Percentiles rank a stretch among this genome's conserved stretches.
phyloP scores from a whole-genome alignment of 176 grass and related monocot genomes.

The Lolium multiflorum region DNA sequence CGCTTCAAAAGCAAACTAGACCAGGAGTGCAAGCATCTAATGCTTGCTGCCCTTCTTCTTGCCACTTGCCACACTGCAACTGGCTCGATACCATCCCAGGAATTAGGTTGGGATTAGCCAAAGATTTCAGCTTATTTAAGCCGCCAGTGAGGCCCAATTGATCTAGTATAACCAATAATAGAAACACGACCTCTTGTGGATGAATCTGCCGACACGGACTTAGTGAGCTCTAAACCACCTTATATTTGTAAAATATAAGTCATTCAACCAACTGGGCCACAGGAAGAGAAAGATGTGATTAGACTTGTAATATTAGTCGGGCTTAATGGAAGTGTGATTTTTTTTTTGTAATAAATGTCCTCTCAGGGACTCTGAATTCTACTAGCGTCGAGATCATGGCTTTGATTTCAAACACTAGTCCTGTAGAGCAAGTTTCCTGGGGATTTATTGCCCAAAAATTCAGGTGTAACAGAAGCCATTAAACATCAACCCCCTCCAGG shows the following conservation, averaged over 20 bases:
- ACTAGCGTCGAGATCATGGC: slow-evolving; percentile 23
- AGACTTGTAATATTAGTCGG: not conserved
- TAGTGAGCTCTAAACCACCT: not conserved
- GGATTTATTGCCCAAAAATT: slow-evolving; percentile 45
- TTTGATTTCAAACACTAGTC: slow-evolving; percentile 45
- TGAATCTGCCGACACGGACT: slow-evolving; percentile 2
- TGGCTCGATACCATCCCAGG: slow-evolving; percentile 26
- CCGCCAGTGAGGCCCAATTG: not conserved
- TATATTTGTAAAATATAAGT: not conserved
- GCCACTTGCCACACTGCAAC: slow-evolving; percentile 38
- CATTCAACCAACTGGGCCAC: not conserved
- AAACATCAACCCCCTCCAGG: slow-evolving; percentile 24
- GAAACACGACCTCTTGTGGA: not conserved
- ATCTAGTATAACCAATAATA: slow-evolving; percentile 36
- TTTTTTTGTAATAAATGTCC: slow-evolving; percentile 38
- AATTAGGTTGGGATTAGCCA: slow-evolving; percentile 7
- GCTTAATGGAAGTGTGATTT: slow-evolving; percentile 6
- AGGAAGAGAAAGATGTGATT: not conserved
- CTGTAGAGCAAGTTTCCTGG: slow-evolving; percentile 33
- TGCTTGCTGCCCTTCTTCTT: slow-evolving; percentile 39
- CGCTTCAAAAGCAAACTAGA: slow-evolving; percentile 53
- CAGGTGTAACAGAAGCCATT: slow-evolving; percentile 55
- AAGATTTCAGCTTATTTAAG: not conserved
- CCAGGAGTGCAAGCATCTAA: slow-evolving; percentile 54
- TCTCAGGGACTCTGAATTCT: slow-evolving; percentile 32